phyloP scores from a whole-genome alignment of 257 asterid species.

The Scutellaria galericulata region DNA sequence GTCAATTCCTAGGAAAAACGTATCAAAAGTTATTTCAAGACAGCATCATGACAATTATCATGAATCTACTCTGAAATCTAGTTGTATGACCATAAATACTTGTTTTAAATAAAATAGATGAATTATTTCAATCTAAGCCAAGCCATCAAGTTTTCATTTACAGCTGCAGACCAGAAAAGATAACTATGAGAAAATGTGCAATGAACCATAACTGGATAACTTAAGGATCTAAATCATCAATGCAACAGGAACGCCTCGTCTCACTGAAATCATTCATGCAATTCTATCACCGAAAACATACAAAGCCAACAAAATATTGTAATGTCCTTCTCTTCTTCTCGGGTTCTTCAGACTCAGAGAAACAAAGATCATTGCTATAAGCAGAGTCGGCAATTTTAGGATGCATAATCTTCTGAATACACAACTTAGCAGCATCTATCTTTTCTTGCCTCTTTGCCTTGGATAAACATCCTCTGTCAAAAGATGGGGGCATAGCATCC shows the following conservation, averaged over 20 bases:
- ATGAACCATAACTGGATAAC: too few species aligned
- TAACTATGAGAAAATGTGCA: too few species aligned
- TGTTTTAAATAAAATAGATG: too few species aligned
- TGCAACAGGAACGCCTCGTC: not conserved
- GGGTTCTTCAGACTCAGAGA: conserved; percentile 34
- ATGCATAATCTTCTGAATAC: conserved; percentile 64
- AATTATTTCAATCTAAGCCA: too few species aligned
- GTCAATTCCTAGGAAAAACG: too few species aligned
- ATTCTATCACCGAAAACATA: conserved; percentile 55
- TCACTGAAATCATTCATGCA: conserved; percentile 1
- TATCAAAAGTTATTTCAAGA: too few species aligned
- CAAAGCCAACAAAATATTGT: conserved; percentile 68
- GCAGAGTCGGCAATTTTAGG: conserved; percentile 42
- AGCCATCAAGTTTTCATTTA: too few species aligned
- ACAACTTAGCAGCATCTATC: conserved; percentile 72
- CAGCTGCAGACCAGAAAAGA: too few species aligned
- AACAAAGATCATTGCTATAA: conserved; percentile 21
- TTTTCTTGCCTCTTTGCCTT: conserved; percentile 60
- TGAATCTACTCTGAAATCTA: too few species aligned
- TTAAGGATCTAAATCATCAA: too few species aligned
- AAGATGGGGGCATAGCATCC: conserved; percentile 75
- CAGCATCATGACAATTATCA: too few species aligned
- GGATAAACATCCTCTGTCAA: conserved; percentile 51
- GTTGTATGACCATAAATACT: too few species aligned
- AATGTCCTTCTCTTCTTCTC: conserved; percentile 70